These are phyloP conservation scores for Pyrenochaeta sp. DNA, from an alignment of 2,329 filamentous ascomycete genomes.

Conservation along the genomic window DNA sequence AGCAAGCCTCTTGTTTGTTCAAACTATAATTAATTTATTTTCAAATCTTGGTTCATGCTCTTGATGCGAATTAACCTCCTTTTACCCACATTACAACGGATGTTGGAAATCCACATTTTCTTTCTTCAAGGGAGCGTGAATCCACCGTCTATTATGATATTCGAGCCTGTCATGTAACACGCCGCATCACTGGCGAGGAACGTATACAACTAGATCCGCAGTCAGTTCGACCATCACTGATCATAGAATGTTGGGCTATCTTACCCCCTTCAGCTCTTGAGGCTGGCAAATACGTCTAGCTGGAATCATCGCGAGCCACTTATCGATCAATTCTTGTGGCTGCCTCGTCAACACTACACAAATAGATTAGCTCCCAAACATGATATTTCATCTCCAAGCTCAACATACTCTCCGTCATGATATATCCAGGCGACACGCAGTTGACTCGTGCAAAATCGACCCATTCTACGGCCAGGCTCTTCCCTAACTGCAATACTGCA, in stretches of 20 bases:
- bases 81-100: too few relatives aligned
- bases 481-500: constrained; percentile 25
- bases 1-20: too few relatives aligned
- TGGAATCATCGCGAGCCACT: constrained; percentile 49
- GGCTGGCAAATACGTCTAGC: constrained; percentile 48
- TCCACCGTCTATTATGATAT: constrained; percentile 60
- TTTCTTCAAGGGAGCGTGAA: constrained; percentile 56
- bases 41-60: too few relatives aligned
- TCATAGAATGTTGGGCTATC: too few relatives aligned
- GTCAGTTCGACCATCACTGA: too few relatives aligned
- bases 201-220: constrained; percentile 61
- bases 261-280: constrained; percentile 48
- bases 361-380: too few relatives aligned
- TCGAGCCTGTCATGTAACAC: constrained; percentile 74
- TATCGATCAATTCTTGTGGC: constrained; percentile 38
- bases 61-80: too few relatives aligned
- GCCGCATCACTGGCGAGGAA: constrained; percentile 78
- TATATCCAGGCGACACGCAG: constrained; percentile 83
- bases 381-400: too few relatives aligned
- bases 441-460: constrained; percentile 66
- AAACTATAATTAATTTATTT: too few relatives aligned
- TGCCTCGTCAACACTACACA: constrained; percentile 32
- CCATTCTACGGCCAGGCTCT: constrained; percentile 29
- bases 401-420: constrained; percentile 83
- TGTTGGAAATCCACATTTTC: background rate